Evolutionary conservation across 768 basidiomycete genomes (phyloP), one percentile per base, ranked within the genome.

Genomic region (Termitomyces sp.): DNA sequence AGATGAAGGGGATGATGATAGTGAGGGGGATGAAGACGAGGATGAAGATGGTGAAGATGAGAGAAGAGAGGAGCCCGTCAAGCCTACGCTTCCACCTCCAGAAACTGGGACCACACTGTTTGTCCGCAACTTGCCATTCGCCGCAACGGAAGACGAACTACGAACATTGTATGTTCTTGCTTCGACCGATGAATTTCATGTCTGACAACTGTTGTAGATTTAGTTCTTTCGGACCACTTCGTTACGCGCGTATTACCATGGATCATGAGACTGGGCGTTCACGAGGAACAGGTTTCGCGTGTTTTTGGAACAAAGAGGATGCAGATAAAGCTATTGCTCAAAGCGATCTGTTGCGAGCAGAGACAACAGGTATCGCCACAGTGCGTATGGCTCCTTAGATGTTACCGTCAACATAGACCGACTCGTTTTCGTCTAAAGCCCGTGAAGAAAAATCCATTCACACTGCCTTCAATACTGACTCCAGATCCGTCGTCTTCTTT

Each of bases 271-370:
- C 87, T 1, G 91, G 87, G 17, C 86, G 94, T 46, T 94, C 96
- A 23, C 80, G 94, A 46, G 97, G 97, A 26, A 96, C 94, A 6
- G 97, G 94, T 3, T 99, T 99, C 67, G 94, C 87, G 2, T 98
- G 94, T 68, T 98, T 96, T 73, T 98, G 96, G 94, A 92, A 95
- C 56, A 84, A 81, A 58, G 89, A 85, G 60, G 89, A 95, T 60
- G 95, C 95, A 15, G 87, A 95, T 65, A 85, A 84, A 58, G 93
- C 85, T 9, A 78, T 98, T 23, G 78, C 85, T 53, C 90, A 94
- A 66, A 89, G 93, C 57, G 85, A 91, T 26, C 73, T 86, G 5
- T 71, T 93, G 5, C 82, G 82, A 19, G 63, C 74, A 30, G 89
- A 92, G 69, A 87, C 84, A 0, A 77, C 78, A 9, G 83, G 84